Base-by-base conservation (phyloP, 2,329 filamentous ascomycete genomes). In the Claviceps sorghi region DNA sequence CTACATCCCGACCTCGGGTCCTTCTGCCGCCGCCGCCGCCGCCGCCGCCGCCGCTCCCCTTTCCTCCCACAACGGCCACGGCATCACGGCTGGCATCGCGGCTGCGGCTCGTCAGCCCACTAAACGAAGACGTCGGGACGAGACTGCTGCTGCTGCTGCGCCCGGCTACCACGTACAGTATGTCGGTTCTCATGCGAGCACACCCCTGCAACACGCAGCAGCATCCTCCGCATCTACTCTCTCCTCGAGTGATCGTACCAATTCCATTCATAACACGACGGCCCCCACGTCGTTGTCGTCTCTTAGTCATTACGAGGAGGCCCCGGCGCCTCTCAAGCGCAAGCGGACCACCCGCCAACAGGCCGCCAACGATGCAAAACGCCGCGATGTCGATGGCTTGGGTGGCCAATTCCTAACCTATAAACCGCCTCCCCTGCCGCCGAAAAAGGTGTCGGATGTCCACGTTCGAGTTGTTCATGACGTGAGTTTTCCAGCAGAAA, bases 371-470 rank as follows among this genome's bases (percentile, higher is more conserved):
- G 87, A 94, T 65, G 83, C 86, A 52, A 91, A 88, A 65, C 77
- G 84, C 58, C 79, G 84, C 60, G 86, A 93, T 61, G 71, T 85
- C 45, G 85, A 89, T 61, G 75, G 75, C 26, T 75, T 82, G 41
- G 79, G 80, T 26, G 84, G 90, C 65, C 80, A 84, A 21, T 87
- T 83, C 62, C 75, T 82, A 58, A 85, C 80, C 58, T 97, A 97
- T 65, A 79, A 88, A 49, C 90, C 93, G 44, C 93, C 91, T 7
- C 83, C 88, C 1, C 85, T 88, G 58, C 91, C 91, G 3, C 84
- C 88, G 4, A 88, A 93, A 72, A 97, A 98, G 73, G 87, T 90
- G 21, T 82, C 84, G 60, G 86, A 91, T 55, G 85, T 91, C 8
- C 69, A 73, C 48, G 81, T 85, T 45, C 75, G 78, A 54, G 71